These are phyloP conservation scores for Nicotiana obtusifolia DNA, from an alignment of 257 asterid species.

Conservation along the genomic window DNA sequence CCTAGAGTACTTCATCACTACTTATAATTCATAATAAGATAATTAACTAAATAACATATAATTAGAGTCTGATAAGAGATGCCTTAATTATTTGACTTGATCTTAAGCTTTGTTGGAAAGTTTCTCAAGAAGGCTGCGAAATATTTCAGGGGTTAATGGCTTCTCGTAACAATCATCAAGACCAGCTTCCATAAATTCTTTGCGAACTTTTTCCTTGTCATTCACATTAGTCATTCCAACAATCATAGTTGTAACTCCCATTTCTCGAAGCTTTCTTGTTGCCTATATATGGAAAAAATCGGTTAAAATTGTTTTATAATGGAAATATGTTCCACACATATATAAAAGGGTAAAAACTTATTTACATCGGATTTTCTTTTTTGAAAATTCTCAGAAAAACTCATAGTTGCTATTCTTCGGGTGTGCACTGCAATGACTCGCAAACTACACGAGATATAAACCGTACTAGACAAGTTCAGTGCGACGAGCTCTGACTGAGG, in stretches of 20 bases:
- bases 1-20: background rate
- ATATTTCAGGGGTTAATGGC: background rate
- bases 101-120: background rate
- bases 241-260: background rate
- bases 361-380: too few relatives aligned
- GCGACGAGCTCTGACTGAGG: too few relatives aligned
- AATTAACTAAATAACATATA: background rate
- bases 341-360: too few relatives aligned
- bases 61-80: background rate
- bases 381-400: too few relatives aligned
- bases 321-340: background rate
- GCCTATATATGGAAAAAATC: background rate
- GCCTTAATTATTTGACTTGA: too few relatives aligned
- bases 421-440: too few relatives aligned
- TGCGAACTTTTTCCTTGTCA: background rate
- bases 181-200: background rate
- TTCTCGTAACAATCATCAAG: constrained; percentile 1
- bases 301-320: background rate
- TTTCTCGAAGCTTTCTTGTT: background rate
- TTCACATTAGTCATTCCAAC: background rate
- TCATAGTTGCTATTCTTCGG: too few relatives aligned
- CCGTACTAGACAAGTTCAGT: too few relatives aligned
- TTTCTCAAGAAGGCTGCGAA: background rate
- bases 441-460: too few relatives aligned
- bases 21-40: background rate